phyloP scores from a whole-genome alignment of 2,329 filamentous ascomycete species.

The Aspergillus bombycis region DNA sequence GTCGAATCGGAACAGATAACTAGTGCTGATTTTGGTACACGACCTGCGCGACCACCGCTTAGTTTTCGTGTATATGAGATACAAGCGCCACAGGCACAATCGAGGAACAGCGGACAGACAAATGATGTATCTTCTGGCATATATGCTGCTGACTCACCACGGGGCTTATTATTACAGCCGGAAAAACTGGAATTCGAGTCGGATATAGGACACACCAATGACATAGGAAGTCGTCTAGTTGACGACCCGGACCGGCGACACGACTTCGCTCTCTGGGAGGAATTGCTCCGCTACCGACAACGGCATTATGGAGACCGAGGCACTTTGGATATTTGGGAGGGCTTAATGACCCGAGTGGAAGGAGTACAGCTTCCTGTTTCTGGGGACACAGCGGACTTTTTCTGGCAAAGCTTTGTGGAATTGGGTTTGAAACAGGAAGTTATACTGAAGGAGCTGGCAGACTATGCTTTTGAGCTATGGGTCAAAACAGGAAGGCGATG shows the following conservation, averaged over 20 bases:
- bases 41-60: constrained; percentile 10
- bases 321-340: constrained; percentile 46
- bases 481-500: constrained; percentile 42
- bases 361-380: constrained; percentile 39
- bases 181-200: constrained; percentile 47
- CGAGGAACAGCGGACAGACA: constrained; percentile 2
- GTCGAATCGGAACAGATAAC: constrained; percentile 6
- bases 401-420: constrained; percentile 47
- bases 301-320: constrained; percentile 48
- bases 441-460: constrained; percentile 36
- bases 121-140: background rate
- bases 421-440: constrained; percentile 37
- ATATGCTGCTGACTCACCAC: constrained; percentile 12
- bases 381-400: constrained; percentile 41
- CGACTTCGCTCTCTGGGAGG: constrained; percentile 49
- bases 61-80: constrained; percentile 31
- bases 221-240: constrained; percentile 42
- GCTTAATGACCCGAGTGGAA: constrained; percentile 35
- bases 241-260: constrained; percentile 35
- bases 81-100: constrained; percentile 18
- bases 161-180: constrained; percentile 30
- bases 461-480: constrained; percentile 46
- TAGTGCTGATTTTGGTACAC: constrained; percentile 7
- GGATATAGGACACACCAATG: constrained; percentile 39
- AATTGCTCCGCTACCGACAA: constrained; percentile 48